Conservation (phyloP, 2,329 filamentous ascomycete genomes). For the Malbranchea zuffiana region DNA sequence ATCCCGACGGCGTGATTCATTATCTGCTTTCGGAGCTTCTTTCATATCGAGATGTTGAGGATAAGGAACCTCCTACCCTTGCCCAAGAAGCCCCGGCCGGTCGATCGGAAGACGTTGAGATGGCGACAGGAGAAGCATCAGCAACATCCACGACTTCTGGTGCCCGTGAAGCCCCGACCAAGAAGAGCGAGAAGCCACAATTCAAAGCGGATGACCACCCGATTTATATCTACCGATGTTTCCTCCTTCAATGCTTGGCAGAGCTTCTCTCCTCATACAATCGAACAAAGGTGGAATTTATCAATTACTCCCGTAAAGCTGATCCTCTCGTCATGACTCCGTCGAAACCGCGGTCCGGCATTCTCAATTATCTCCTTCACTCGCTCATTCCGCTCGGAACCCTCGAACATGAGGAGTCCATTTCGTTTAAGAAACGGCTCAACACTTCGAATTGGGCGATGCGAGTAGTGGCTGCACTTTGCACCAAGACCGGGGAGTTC, state of each 20-base stretch:
- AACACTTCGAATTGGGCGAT: conserved; percentile 80
- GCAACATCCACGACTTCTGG: conserved; percentile 21
- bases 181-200: conserved; percentile 57
- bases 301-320: conserved; percentile 93
- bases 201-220: conserved; percentile 92
- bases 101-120: conserved; percentile 40
- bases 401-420: conserved; percentile 60
- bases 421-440: conserved; percentile 69
- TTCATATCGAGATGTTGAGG: conserved; percentile 84
- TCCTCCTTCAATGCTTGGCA: conserved; percentile 80
- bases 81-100: conserved; percentile 18
- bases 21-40: conserved; percentile 87
- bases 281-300: conserved; percentile 92
- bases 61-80: conserved; percentile 50
- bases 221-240: conserved; percentile 93
- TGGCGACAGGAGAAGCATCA: conserved; percentile 34
- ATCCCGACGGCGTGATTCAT: conserved; percentile 88
- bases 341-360: conserved; percentile 82
- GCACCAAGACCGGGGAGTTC: conserved; percentile 76
- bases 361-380: conserved; percentile 86
- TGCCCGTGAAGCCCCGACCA: conserved; percentile 24
- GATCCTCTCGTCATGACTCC: conserved; percentile 75
- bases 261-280: conserved; percentile 89
- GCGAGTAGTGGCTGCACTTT: conserved; percentile 73
- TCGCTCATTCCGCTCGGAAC: conserved; percentile 59